phyloP scores from a whole-genome alignment of 1,284 basidiomycete species.

The Inonotus hispidus region DNA sequence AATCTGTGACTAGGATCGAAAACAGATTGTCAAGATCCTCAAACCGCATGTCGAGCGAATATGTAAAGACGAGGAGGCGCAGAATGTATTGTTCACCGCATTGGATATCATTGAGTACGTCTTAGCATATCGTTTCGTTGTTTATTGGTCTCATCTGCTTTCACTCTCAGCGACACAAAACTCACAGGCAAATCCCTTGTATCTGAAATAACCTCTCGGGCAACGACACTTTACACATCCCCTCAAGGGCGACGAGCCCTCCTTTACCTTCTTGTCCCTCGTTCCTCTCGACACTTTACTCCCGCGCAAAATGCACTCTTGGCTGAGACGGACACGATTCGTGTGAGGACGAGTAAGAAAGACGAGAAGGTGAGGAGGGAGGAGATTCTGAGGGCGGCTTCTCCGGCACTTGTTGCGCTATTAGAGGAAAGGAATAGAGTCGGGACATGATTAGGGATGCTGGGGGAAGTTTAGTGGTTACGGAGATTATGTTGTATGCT shows the following conservation, averaged over 20 bases:
- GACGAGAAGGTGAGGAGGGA: conserved; percentile 50
- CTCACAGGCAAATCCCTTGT: conserved; percentile 75
- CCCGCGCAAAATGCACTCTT: conserved; percentile 67
- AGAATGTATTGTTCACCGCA: conserved; percentile 82
- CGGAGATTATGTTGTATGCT: conserved; percentile 77
- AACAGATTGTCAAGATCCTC: conserved; percentile 79
- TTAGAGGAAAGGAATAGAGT: conserved; percentile 50
- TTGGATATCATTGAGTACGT: conserved; percentile 81
- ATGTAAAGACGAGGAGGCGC: conserved; percentile 81
- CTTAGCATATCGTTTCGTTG: conserved; percentile 11
- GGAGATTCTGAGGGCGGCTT: conserved; percentile 68
- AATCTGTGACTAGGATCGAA: conserved; percentile 61
- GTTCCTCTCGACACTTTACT: conserved; percentile 76
- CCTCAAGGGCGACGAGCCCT: conserved; percentile 72
- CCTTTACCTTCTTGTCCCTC: conserved; percentile 76
- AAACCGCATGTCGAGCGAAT: conserved; percentile 85
- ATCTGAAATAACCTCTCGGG: conserved; percentile 50
- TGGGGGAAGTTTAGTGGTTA: conserved; percentile 69
- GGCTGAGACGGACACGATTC: conserved; percentile 62
- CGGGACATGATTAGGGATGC: conserved; percentile 61
- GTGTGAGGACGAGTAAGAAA: conserved; percentile 77
- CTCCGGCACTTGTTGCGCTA: conserved; percentile 62
- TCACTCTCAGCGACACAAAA: conserved; percentile 72
- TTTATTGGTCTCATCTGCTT: conserved; percentile 1
- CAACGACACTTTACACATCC: conserved; percentile 48